Conservation (phyloP, 805 yeast species). For the Yamadazyma sp. region DNA sequence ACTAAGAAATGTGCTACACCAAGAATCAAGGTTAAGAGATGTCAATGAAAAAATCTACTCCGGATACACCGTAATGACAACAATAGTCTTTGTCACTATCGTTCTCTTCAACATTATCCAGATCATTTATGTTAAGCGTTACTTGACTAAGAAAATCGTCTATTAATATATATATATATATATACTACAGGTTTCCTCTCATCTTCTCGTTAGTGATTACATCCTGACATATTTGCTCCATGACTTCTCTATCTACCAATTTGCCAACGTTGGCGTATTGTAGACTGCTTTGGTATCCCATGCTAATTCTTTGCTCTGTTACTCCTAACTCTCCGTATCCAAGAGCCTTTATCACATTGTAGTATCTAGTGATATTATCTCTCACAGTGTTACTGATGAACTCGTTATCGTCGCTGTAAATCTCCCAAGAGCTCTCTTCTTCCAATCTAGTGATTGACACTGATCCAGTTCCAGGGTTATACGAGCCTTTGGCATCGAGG, state of each 20-base stretch:
- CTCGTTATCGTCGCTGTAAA: conserved; percentile 88
- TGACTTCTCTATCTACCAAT: conserved; percentile 67
- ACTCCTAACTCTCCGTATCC: conserved; percentile 86
- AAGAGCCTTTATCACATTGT: conserved; percentile 78
- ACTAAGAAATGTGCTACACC: conserved; percentile 28
- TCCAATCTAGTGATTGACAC: conserved; percentile 81
- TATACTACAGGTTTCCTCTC: conserved; percentile 51
- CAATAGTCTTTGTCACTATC: conserved; percentile 27
- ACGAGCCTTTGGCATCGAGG: conserved; percentile 35
- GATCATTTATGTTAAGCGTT: conserved; percentile 29
- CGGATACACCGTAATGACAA: conserved; percentile 31
- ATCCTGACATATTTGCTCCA: conserved; percentile 72
- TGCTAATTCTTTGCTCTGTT: conserved; percentile 72
- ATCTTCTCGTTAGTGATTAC: conserved; percentile 69
- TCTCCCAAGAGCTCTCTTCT: conserved; percentile 93
- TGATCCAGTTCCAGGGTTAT: conserved; percentile 57
- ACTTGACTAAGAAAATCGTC: conserved; percentile 9
- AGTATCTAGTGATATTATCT: conserved; percentile 78
- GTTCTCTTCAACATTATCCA: conserved; percentile 32
- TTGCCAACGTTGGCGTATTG: conserved; percentile 69
- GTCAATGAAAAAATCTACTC: conserved; percentile 39
- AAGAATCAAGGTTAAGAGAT: conserved; percentile 36
- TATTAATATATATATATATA: conserved; percentile 4
- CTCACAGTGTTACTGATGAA: conserved; percentile 60
- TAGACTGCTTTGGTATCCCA: conserved; percentile 88